Base-by-base conservation (phyloP, 257 asterid species). In the Apocynum venetum region DNA sequence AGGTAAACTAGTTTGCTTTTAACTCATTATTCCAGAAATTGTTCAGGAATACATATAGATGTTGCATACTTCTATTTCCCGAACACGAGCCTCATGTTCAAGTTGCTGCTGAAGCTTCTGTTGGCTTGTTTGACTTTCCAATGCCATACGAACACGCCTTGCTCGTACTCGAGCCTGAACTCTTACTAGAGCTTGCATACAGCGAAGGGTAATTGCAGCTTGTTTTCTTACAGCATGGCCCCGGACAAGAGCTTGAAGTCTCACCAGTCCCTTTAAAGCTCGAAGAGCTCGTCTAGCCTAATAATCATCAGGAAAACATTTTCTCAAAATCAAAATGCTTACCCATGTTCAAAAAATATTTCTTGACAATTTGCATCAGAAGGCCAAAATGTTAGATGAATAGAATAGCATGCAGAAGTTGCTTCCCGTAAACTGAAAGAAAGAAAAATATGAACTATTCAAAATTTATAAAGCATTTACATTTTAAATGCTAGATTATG, bases 121-220 rank as follows among this genome's bases (percentile, higher is more conserved):
- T 77, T 89, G 91, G 52, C 51, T 86, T 4, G 97, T 88, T 86
- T 96, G 92, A 80, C 83, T 90, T 86, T 96, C 98, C 81, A 96
- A 83, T 71, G 97, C 87, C 88, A 93, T 88, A 47, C 97, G 93
- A 80, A 96, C 98, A 69, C 95, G 97, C 86, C 97, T 91, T 25
- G 99, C 99, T 78, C 97, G 96, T 46, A 96, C 97, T 71, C 98
- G 99, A 69, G 99, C 98, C 90, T 93, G 99, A 76, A 93, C 97
- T 87, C 98, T 88, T 49, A 93, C 99, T 77, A 96, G 84, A 83
- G 97, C 98, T 89, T 93, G 99, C 99, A 93, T 93, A 82, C 99
- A 96, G n/a, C 95, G 94, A 65, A 96, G 98, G 31, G 98, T 90
- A 57, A 91, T 88, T 25, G 97, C 98, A 73, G 98, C 98, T 84